These are phyloP conservation scores for Kwoniella heveanensis DNA, from an alignment of 768 basidiomycete species.

Conservation along the genomic window DNA sequence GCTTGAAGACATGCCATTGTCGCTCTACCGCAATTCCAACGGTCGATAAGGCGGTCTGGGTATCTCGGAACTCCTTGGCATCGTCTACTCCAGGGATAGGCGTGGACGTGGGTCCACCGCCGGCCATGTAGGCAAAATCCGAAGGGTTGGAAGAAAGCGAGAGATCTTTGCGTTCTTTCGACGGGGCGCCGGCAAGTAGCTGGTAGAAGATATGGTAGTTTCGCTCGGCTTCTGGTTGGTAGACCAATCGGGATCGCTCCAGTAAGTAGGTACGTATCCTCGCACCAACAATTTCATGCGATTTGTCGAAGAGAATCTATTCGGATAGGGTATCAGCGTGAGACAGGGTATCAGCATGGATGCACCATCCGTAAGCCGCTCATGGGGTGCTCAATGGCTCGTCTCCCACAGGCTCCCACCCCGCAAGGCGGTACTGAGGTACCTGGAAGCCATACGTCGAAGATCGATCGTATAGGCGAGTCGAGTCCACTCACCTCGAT, in stretches of 20 bases:
- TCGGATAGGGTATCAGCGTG: background rate
- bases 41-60: constrained; percentile 91
- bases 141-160: constrained; percentile 81
- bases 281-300: constrained; percentile 95
- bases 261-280: constrained; percentile 98
- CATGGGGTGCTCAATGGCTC: too few species aligned
- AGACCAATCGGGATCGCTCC: constrained; percentile 95
- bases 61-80: constrained; percentile 87
- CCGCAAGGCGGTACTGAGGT: too few species aligned
- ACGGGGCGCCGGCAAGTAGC: constrained; percentile 91
- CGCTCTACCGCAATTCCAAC: constrained; percentile 97
- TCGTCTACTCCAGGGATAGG: constrained; percentile 93
- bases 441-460: background rate
- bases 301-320: constrained; percentile 93
- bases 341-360: background rate
- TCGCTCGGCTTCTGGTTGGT: constrained; percentile 92
- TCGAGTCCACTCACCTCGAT: constrained; percentile 73
- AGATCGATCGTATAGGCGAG: too few species aligned
- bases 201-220: constrained; percentile 99
- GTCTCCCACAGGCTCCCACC: too few species aligned
- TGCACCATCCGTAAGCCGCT: too few species aligned
- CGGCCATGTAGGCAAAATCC: constrained; percentile 88
- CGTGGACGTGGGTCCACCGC: constrained; percentile 84
- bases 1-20: constrained; percentile 91
- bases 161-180: constrained; percentile 92